Evolutionary conservation across 2,329 filamentous ascomycete genomes (phyloP).

Genomic region (Fusarium veterinarium): DNA sequence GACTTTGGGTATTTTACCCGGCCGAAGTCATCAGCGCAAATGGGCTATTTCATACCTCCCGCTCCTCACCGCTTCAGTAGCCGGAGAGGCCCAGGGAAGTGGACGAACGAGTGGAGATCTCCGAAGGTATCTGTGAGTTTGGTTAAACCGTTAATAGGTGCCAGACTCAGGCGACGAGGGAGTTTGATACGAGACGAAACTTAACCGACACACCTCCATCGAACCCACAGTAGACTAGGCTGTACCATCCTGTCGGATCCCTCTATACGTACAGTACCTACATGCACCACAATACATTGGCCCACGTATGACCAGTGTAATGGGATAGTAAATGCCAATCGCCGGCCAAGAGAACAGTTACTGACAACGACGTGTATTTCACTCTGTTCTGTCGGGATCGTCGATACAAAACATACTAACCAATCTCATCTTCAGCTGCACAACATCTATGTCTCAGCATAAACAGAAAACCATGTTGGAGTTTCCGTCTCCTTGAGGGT

Average conservation of each 20-base stretch:
- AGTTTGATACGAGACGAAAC: slow-evolving; percentile 32
- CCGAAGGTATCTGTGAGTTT: slow-evolving; percentile 9
- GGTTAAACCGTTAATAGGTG: background rate
- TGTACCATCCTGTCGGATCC: slow-evolving; percentile 44
- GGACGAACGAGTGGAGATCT: slow-evolving; percentile 17
- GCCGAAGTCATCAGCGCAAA: background rate
- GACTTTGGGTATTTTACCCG: background rate
- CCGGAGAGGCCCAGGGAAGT: slow-evolving; percentile 4
- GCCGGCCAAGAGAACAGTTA: background rate
- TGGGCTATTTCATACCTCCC: background rate
- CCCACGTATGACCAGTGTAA: background rate
- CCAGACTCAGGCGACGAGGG: slow-evolving; percentile 3
- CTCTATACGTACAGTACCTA: slow-evolving; percentile 14
- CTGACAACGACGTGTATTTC: background rate
- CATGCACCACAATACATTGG: slow-evolving; percentile 15
- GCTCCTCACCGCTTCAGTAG: slow-evolving; percentile 11
- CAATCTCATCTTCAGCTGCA: background rate
- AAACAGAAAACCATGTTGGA: background rate
- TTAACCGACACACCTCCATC: slow-evolving; percentile 21
- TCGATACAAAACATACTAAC: background rate
- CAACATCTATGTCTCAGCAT: background rate
- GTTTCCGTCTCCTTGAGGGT: background rate
- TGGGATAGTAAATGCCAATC: background rate
- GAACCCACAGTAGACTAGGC: slow-evolving; percentile 35
- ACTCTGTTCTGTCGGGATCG: background rate